A percentile compares a stretch with the other conserved stretches of the same genome.
phyloP scores from a whole-genome alignment of 176 grass and related monocot genomes.

The Saccharum spontaneum region DNA sequence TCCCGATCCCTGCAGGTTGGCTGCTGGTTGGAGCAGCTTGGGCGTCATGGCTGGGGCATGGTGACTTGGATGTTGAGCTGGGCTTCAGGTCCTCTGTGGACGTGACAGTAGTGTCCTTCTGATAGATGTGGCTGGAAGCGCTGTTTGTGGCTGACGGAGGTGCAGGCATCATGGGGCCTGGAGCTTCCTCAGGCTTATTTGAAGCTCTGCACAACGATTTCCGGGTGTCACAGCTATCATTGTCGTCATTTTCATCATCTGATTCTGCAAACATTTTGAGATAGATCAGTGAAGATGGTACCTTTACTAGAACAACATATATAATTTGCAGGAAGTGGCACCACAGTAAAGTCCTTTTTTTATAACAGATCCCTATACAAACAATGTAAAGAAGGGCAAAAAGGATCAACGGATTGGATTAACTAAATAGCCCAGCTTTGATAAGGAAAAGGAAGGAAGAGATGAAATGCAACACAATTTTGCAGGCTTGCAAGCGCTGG shows the following conservation, averaged over 20 bases:
- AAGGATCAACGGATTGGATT: neutral
- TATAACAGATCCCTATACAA: neutral
- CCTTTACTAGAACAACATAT: neutral
- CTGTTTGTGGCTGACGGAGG: neutral
- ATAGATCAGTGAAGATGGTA: neutral
- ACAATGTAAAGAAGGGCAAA: neutral
- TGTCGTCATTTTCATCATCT: conserved; percentile 7
- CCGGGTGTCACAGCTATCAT: neutral
- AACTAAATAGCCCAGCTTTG: neutral
- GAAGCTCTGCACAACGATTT: neutral
- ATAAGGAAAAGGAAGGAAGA: neutral
- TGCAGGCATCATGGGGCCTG: neutral
- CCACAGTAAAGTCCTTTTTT: neutral
- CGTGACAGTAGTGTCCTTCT: neutral
- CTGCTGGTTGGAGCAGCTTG: neutral
- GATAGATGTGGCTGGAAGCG: neutral
- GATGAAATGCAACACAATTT: neutral
- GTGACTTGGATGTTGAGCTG: neutral
- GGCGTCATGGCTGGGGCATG: neutral
- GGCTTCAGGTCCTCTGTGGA: neutral
- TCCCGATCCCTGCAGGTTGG: neutral
- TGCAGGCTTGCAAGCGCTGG: neutral
- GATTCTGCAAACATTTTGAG: conserved; percentile 33
- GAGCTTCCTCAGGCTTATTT: neutral
- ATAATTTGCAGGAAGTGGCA: neutral